Conservation (phyloP, 208 protist genomes). For the Trypanosoma melophagium region DNA sequence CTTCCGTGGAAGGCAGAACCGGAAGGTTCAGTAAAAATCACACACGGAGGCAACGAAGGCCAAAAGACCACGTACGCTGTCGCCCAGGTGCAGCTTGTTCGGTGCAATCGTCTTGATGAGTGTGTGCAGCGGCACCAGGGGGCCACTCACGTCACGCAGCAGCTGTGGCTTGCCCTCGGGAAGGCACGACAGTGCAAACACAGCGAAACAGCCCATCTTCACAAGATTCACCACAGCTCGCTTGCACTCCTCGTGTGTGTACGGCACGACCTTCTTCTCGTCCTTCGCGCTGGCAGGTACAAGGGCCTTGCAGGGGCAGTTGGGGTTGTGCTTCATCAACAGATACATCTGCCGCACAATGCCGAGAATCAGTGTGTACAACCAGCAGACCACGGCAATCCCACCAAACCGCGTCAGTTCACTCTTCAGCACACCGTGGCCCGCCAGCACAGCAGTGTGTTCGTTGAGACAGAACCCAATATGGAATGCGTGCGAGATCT, state of each 20-base stretch:
- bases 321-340: constrained; percentile 58
- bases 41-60: constrained; percentile 81
- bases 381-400: constrained; percentile 82
- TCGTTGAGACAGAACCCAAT: constrained; percentile 83
- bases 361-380: constrained; percentile 77
- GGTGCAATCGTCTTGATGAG: constrained; percentile 65
- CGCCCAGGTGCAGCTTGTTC: constrained; percentile 61
- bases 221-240: constrained; percentile 65
- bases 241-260: constrained; percentile 74
- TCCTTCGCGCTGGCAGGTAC: not conserved
- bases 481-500: constrained; percentile 81
- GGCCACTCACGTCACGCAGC: constrained; percentile 57
- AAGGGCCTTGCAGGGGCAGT: not conserved
- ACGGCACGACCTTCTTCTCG: constrained; percentile 17
- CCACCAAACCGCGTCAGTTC: constrained; percentile 60
- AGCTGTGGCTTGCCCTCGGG: constrained; percentile 79
- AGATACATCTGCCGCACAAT: constrained; percentile 72
- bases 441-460: constrained; percentile 74
- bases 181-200: constrained; percentile 82
- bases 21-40: constrained; percentile 72
- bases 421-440: constrained; percentile 59
- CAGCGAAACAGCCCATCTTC: constrained; percentile 79
- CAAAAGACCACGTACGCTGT: constrained; percentile 72
- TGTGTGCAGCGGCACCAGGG: constrained; percentile 74
- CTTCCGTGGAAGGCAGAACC: too few relatives aligned